Conservation (phyloP, 2,329 filamentous ascomycete genomes). For the Fusarium sp. region DNA sequence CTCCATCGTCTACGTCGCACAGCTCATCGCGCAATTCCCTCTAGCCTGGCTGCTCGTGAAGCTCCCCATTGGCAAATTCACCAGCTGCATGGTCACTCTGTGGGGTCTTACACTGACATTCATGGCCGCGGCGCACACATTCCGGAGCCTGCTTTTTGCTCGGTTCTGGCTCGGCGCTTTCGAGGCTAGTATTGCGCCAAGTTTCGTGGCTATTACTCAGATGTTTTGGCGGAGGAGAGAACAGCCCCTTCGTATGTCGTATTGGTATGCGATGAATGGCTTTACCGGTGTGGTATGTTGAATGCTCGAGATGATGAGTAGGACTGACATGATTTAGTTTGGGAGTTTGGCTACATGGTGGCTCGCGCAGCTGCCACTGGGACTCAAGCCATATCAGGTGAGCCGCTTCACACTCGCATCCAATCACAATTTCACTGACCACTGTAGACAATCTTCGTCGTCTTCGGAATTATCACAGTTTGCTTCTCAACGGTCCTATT, state of each 20-base stretch:
- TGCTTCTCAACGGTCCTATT: conserved; percentile 63
- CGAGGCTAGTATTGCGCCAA: conserved; percentile 59
- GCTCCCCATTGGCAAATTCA: conserved; percentile 67
- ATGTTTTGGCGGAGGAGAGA: conserved; percentile 55
- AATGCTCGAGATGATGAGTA: fast-evolving
- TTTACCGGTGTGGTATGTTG: conserved; percentile 32
- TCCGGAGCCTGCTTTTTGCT: conserved; percentile 59
- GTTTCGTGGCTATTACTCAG: conserved; percentile 51
- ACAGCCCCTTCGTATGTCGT: conserved; percentile 47
- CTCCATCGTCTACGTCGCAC: conserved; percentile 54
- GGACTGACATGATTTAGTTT: conserved; percentile 13
- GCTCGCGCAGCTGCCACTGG: conserved; percentile 33
- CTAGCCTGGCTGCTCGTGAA: conserved; percentile 68
- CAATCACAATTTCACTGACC: fast-evolving
- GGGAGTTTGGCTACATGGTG: conserved; percentile 39
- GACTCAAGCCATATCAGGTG: conserved; percentile 36
- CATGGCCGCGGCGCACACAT: conserved; percentile 65
- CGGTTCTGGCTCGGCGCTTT: conserved; percentile 62
- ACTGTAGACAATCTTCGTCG: conserved; percentile 49
- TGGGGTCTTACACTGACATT: conserved; percentile 67
- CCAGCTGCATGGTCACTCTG: conserved; percentile 62
- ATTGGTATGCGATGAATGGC: conserved; percentile 42
- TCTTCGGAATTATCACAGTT: conserved; percentile 58
- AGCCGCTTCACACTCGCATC: fast-evolving
- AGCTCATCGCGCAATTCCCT: conserved; percentile 62